Evolutionary conservation across 257 asterid genomes (phyloP).

Genomic region (Salvia rosmarinus): DNA sequence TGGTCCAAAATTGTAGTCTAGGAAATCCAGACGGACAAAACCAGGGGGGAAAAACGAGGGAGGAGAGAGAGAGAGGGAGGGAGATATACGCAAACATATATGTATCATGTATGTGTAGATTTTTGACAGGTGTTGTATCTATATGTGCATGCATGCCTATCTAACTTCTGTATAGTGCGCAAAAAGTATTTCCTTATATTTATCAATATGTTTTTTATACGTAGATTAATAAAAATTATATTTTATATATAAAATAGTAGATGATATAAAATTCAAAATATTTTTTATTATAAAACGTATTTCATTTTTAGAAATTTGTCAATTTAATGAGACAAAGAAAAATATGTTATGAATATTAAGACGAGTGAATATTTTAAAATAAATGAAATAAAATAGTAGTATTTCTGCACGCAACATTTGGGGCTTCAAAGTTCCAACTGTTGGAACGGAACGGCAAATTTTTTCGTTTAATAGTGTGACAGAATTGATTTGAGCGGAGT

Average conservation of each 20-base stretch:
- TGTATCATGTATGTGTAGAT: not conserved
- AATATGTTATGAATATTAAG: too few relatives aligned
- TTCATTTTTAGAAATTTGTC: too few relatives aligned
- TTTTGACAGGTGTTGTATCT: conserved; percentile 36
- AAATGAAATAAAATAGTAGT: too few relatives aligned
- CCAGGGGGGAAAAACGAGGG: conserved; percentile 29
- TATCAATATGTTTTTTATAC: too few relatives aligned
- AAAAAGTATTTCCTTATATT: not conserved
- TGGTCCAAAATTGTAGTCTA: conserved; percentile 31
- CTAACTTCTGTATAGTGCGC: conserved; percentile 1
- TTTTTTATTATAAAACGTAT: too few relatives aligned
- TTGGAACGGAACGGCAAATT: conserved; percentile 28
- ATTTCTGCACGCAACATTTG: too few relatives aligned
- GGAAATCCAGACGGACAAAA: conserved; percentile 41
- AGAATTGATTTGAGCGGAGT: not conserved
- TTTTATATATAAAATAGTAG: too few relatives aligned
- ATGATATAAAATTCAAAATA: too few relatives aligned
- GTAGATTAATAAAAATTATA: too few relatives aligned
- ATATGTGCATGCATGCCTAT: conserved; percentile 32
- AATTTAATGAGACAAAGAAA: too few relatives aligned
- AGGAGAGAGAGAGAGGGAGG: conserved; percentile 17
- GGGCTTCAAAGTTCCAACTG: conserved; percentile 11
- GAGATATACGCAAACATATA: not conserved
- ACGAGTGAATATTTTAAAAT: too few relatives aligned
- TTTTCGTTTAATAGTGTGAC: not conserved